Conservation (phyloP, 805 yeast genomes). For the Wickerhamiella azyma region DNA sequence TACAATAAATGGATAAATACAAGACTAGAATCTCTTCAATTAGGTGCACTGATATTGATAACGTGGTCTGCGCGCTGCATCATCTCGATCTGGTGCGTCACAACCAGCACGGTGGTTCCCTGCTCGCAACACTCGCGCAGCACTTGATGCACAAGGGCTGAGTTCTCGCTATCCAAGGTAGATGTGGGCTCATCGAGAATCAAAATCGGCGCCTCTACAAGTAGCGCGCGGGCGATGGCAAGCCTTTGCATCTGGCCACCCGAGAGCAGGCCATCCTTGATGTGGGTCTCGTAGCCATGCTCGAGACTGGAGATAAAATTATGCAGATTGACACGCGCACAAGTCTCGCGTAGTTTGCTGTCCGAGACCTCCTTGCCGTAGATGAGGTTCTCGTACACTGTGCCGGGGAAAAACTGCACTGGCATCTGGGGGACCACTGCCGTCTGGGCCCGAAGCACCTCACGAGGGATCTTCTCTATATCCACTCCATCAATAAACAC, state of each 20-base stretch:
- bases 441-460: constrained; percentile 38
- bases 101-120: constrained; percentile 40
- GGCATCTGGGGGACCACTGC: constrained; percentile 70
- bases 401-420: constrained; percentile 48
- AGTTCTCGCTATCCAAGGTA: constrained; percentile 58
- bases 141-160: constrained; percentile 36
- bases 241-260: constrained; percentile 88
- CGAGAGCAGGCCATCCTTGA: constrained; percentile 46
- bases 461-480: constrained; percentile 33
- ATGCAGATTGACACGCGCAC: constrained; percentile 38
- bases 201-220: constrained; percentile 50
- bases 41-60: background rate
- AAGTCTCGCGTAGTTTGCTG: background rate
- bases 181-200: constrained; percentile 83
- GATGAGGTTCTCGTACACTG: constrained; percentile 52
- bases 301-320: constrained; percentile 40
- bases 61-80: constrained; percentile 27
- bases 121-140: constrained; percentile 29
- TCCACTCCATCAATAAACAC: constrained; percentile 37
- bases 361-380: constrained; percentile 11
- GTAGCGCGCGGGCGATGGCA: constrained; percentile 68
- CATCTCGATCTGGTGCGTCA: constrained; percentile 64
- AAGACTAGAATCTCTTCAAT: too few species aligned
- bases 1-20: too few species aligned
- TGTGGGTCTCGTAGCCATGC: constrained; percentile 42